Evolutionary conservation across 1,139 yeast genomes (phyloP).

Genomic region (Citeromyces siamensis): DNA sequence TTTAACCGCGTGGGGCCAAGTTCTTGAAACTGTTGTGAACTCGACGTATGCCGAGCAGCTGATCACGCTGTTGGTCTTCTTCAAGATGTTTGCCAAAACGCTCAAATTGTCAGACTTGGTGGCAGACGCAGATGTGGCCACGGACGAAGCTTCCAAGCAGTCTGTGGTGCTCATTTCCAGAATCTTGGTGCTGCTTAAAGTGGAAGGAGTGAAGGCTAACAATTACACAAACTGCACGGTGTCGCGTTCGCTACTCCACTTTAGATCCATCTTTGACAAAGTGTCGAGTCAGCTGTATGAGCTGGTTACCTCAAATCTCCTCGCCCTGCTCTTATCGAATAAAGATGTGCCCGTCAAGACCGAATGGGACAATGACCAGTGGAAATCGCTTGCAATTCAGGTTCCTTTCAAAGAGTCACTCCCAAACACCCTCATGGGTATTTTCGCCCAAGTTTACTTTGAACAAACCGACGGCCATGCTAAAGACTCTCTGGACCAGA

Average conservation of each 20-base stretch:
- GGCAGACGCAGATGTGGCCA: slow-evolving; percentile 1
- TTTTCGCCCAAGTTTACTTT: slow-evolving; percentile 22
- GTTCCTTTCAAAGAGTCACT: slow-evolving; percentile 48
- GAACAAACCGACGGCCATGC: slow-evolving; percentile 10
- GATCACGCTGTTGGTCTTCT: slow-evolving; percentile 32
- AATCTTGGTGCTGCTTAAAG: slow-evolving; percentile 15
- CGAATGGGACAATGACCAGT: slow-evolving; percentile 29
- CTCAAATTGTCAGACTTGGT: slow-evolving; percentile 8
- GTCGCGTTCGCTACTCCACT: slow-evolving; percentile 23
- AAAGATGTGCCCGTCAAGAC: slow-evolving; percentile 32
- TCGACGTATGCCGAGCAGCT: slow-evolving; percentile 22
- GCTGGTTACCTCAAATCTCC: slow-evolving; percentile 38
- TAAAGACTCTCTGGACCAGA: slow-evolving; percentile 1
- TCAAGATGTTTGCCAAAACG: slow-evolving; percentile 18
- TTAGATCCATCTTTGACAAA: slow-evolving; percentile 54
- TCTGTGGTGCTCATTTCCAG: slow-evolving; percentile 14
- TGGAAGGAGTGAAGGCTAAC: slow-evolving; percentile 9
- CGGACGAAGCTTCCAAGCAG: slow-evolving; percentile 8
- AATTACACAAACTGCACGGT: slow-evolving; percentile 13
- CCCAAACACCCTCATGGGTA: slow-evolving; percentile 26
- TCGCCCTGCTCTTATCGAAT: slow-evolving; percentile 35
- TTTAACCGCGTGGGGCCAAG: slow-evolving; percentile 45
- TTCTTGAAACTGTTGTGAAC: slow-evolving; percentile 27
- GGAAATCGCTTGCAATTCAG: slow-evolving; percentile 43
- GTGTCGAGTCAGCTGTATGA: slow-evolving; percentile 39